phyloP scores from a whole-genome alignment of 148 eudicot genomes.

The Vaccinium macrocarpon region DNA sequence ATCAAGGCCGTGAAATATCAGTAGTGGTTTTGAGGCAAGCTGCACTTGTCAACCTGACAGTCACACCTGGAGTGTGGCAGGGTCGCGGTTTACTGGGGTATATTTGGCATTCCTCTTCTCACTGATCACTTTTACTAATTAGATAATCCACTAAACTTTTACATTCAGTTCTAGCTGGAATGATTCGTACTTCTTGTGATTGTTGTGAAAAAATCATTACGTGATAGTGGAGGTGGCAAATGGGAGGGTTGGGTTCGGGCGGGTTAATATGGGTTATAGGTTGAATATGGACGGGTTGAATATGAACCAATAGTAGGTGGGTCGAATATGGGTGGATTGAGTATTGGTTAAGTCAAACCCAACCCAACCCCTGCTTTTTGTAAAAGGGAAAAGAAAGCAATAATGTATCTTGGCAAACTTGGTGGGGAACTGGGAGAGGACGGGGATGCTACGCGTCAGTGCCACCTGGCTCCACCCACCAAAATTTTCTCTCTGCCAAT shows the following conservation, averaged over 20 bases:
- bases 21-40: slow-evolving; percentile 78
- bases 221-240: no score
- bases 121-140: neutral
- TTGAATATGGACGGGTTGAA: no score
- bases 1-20: slow-evolving; percentile 50
- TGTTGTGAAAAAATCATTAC: neutral
- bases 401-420: no score
- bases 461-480: neutral
- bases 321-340: no score
- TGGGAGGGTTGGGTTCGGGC: no score
- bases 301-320: no score
- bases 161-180: neutral
- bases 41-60: slow-evolving; percentile 42
- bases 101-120: slow-evolving; percentile 20
- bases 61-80: slow-evolving; percentile 88
- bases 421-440: slow-evolving; percentile 19
- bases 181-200: neutral
- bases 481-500: neutral
- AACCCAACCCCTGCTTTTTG: no score
- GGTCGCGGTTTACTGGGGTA: slow-evolving; percentile 96
- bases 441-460: slow-evolving; percentile 26
- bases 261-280: no score
- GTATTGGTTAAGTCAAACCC: no score
- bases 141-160: neutral
- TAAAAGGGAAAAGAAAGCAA: no score